phyloP scores from a whole-genome alignment of 805 yeast genomes.

The Pichia manshurica region DNA sequence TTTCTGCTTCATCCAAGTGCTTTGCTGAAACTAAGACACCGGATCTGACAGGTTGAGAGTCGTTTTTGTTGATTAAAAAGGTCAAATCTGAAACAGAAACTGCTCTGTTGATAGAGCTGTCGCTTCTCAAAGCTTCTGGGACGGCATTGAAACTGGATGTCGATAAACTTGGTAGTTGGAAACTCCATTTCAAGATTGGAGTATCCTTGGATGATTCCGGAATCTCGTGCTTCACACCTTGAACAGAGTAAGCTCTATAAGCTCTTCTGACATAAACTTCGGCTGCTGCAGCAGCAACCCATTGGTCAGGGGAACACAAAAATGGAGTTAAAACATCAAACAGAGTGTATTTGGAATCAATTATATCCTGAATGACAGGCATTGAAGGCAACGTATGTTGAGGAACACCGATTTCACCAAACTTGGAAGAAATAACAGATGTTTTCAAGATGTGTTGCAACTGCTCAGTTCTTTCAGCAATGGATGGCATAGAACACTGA shows the following conservation, averaged over 20 bases:
- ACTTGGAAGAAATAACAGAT: constrained; percentile 81
- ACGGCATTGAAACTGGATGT: constrained; percentile 71
- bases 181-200: constrained; percentile 82
- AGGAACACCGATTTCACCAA: constrained; percentile 72
- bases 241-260: constrained; percentile 89
- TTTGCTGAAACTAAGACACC: constrained; percentile 79
- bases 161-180: constrained; percentile 70
- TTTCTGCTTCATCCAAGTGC: constrained; percentile 88
- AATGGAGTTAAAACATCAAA: constrained; percentile 94
- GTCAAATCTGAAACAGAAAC: constrained; percentile 90
- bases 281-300: constrained; percentile 92
- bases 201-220: constrained; percentile 39
- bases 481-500: constrained; percentile 94
- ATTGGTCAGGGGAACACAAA: constrained; percentile 73
- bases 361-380: constrained; percentile 78
- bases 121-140: constrained; percentile 33
- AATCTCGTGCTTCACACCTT: constrained; percentile 60
- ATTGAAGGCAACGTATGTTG: constrained; percentile 78
- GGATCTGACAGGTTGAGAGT: constrained; percentile 67
- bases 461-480: constrained; percentile 94
- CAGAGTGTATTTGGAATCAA: constrained; percentile 92
- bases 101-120: constrained; percentile 64
- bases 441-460: constrained; percentile 91
- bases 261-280: constrained; percentile 96
- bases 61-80: constrained; percentile 65